Evolutionary conservation across 108 stramenopile genomes (phyloP).

Genomic region (Pseudonitzschia delicatissima): DNA sequence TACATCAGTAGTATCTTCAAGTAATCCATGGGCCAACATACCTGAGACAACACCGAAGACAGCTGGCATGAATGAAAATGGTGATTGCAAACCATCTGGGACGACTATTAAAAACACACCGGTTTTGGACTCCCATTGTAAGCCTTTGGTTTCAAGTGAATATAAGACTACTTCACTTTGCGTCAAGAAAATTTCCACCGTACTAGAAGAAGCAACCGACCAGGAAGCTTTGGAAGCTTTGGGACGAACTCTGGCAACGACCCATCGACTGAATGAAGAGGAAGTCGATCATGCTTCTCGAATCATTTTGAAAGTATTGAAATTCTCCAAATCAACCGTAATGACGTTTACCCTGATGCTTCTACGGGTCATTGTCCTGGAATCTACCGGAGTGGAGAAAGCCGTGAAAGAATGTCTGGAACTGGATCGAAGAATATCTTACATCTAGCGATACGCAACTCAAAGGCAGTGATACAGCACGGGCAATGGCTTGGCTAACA

Average conservation of each 20-base stretch:
- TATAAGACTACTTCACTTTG: background rate
- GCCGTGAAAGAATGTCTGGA: too few species aligned
- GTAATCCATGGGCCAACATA: conserved; percentile 63
- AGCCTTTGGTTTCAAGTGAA: background rate
- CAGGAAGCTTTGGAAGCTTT: background rate
- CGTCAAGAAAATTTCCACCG: background rate
- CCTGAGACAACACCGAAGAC: background rate
- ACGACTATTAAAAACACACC: too few species aligned
- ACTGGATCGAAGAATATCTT: too few species aligned
- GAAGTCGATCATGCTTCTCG: background rate
- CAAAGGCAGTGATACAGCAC: too few species aligned
- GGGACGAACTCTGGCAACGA: background rate
- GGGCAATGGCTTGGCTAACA: too few species aligned
- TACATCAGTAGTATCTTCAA: background rate
- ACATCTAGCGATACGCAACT: too few species aligned
- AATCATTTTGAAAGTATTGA: background rate
- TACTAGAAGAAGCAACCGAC: too few species aligned
- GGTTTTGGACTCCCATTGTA: conserved; percentile 2
- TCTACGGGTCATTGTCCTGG: too few species aligned
- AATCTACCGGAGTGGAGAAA: too few species aligned
- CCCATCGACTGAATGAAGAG: background rate
- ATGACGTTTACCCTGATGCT: too few species aligned
- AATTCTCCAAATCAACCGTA: background rate
- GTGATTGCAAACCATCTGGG: conserved; percentile 14
- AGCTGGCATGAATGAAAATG: background rate